Percentiles rank a stretch among this genome's conserved stretches.
Evolutionary conservation across 2,329 filamentous ascomycete genomes (phyloP).

Genomic region (Camillea tinctor): DNA sequence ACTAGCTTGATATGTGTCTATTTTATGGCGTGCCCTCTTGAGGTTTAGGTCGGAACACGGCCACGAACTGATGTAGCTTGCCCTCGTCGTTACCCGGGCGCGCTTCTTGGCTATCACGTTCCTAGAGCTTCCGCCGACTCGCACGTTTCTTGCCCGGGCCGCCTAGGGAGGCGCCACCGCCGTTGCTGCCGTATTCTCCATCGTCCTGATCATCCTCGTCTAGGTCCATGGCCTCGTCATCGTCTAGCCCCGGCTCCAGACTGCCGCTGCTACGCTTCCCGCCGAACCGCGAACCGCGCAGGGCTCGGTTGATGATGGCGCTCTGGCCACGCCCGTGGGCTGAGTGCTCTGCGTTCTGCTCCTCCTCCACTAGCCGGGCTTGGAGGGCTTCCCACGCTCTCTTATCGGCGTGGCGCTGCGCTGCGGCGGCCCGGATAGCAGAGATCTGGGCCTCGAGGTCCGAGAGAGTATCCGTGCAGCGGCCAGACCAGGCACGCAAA

Average conservation of each 20-base stretch:
- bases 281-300: slow-evolving; percentile 27
- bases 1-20: background rate
- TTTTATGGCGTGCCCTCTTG: background rate
- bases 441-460: slow-evolving; percentile 76
- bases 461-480: slow-evolving; percentile 71
- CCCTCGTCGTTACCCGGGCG: background rate
- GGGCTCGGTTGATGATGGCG: slow-evolving; percentile 23
- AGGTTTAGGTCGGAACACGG: background rate
- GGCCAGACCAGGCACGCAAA: slow-evolving; percentile 72
- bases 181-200: slow-evolving; percentile 42
- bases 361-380: slow-evolving; percentile 48
- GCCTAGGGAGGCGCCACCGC: slow-evolving; percentile 34
- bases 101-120: background rate
- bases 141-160: slow-evolving; percentile 48
- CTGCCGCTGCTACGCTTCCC: slow-evolving; percentile 35
- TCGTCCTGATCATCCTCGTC: slow-evolving; percentile 50
- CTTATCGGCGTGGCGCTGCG: slow-evolving; percentile 50
- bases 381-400: slow-evolving; percentile 47
- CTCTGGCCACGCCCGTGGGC: slow-evolving; percentile 24
- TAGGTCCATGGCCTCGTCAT: slow-evolving; percentile 55
- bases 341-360: slow-evolving; percentile 30
- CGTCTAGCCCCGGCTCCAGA: slow-evolving; percentile 34
- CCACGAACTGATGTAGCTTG: background rate
- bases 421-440: slow-evolving; percentile 60
- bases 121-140: slow-evolving; percentile 54